Percentiles rank a stretch among this genome's conserved stretches.
phyloP scores from a whole-genome alignment of 176 grass and related monocot genomes.

The Avena sativa region DNA sequence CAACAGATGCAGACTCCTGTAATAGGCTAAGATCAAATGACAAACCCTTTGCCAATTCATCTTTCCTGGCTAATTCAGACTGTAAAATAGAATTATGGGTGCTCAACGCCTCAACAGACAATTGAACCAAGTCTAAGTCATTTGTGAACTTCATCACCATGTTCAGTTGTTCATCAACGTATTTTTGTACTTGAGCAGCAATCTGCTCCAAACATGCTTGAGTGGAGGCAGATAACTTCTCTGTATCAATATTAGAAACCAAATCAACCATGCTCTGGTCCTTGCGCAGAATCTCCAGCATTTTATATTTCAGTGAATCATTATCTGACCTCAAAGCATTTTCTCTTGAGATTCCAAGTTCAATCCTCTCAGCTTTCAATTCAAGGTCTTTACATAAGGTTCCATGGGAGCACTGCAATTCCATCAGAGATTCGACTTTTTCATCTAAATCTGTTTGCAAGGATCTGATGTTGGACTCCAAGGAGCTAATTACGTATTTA shows the following conservation, averaged over 20 bases:
- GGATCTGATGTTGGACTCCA: constrained; percentile 51
- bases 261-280: constrained; percentile 43
- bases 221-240: constrained; percentile 54
- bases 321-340: constrained; percentile 56
- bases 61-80: constrained; percentile 81
- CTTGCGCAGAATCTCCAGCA: constrained; percentile 48
- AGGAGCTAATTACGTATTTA: constrained; percentile 47
- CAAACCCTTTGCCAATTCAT: constrained; percentile 77
- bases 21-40: constrained; percentile 93
- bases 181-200: constrained; percentile 52
- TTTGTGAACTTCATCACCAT: constrained; percentile 57
- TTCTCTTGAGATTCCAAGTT: constrained; percentile 45
- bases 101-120: constrained; percentile 56
- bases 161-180: constrained; percentile 56
- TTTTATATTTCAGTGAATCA: constrained; percentile 60
- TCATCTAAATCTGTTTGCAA: constrained; percentile 56
- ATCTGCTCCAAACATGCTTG: constrained; percentile 55
- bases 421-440: constrained; percentile 52
- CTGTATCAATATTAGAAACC: constrained; percentile 42
- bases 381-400: constrained; percentile 51
- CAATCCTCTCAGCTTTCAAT: constrained; percentile 47
- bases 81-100: constrained; percentile 59
- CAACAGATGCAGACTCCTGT: constrained; percentile 81
- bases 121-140: constrained; percentile 62
- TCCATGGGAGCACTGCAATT: constrained; percentile 51